Conservation (phyloP, 805 yeast species). For the Maudiozyma bulderi region DNA sequence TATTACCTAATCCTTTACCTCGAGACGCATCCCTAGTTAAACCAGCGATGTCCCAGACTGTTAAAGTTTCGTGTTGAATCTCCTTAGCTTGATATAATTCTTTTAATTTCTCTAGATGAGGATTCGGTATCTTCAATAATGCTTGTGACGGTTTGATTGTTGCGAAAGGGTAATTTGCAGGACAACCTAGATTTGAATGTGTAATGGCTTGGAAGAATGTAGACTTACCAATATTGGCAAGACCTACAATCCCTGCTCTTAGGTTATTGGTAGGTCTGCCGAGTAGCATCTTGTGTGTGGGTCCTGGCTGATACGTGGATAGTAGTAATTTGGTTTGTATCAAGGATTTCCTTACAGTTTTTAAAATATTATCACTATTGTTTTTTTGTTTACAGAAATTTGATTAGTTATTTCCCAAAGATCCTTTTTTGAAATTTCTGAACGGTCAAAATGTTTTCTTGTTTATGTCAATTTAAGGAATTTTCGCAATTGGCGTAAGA, state of each 20-base stretch:
- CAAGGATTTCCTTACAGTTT: not conserved
- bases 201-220: conserved; percentile 97
- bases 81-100: conserved; percentile 51
- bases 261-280: conserved; percentile 71
- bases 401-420: not conserved
- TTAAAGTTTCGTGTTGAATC: conserved; percentile 57
- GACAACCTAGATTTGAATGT: conserved; percentile 83
- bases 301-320: not conserved
- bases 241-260: conserved; percentile 86
- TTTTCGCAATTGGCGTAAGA: no score
- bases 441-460: no score
- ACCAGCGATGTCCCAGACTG: conserved; percentile 75
- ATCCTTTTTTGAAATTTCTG: no score
- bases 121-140: conserved; percentile 59
- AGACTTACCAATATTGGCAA: conserved; percentile 91
- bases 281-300: conserved; percentile 37
- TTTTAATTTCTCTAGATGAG: conserved; percentile 46
- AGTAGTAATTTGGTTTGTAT: not conserved
- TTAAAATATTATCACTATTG: not conserved
- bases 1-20: conserved; percentile 79
- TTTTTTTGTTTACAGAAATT: not conserved
- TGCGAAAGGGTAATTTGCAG: conserved; percentile 97
- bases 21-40: conserved; percentile 59
- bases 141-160: conserved; percentile 78
- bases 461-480: no score